Evolutionary conservation across 75 land plant genomes (phyloP).

Genomic region (Pinus taeda): DNA sequence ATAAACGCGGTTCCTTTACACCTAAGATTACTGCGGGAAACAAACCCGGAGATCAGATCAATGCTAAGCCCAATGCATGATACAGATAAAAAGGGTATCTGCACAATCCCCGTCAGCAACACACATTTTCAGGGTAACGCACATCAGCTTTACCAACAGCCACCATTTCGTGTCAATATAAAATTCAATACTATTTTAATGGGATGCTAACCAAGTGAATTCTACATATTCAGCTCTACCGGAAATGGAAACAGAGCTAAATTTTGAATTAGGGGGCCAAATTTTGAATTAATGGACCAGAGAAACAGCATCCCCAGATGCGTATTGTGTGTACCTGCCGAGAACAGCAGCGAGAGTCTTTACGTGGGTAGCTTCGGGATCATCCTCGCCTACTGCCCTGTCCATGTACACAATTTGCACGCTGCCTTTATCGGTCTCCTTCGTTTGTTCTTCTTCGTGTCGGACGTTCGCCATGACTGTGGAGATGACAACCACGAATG

Average conservation of each 20-base stretch:
- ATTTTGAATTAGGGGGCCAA: neutral
- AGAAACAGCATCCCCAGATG: neutral
- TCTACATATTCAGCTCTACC: neutral
- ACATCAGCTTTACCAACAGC: neutral
- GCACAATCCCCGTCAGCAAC: neutral
- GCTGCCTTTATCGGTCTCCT: slow-evolving; percentile 4
- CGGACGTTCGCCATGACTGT: neutral
- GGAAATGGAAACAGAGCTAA: neutral
- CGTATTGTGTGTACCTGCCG: slow-evolving; percentile 36
- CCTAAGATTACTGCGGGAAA: neutral
- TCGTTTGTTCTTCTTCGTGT: neutral
- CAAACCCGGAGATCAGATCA: neutral
- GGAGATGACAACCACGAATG: neutral
- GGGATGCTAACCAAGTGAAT: neutral
- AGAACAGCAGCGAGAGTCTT: slow-evolving; percentile 54
- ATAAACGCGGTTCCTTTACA: neutral
- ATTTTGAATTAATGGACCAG: neutral
- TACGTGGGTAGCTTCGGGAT: slow-evolving; percentile 50
- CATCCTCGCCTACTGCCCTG: slow-evolving; percentile 35
- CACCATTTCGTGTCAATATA: neutral
- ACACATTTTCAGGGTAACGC: neutral
- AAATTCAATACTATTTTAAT: neutral
- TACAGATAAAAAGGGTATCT: neutral
- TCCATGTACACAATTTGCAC: slow-evolving; percentile 66
- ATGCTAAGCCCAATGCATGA: neutral